Evolutionary conservation across 257 asterid species (phyloP).

Genomic region (Solanum verrucosum): DNA sequence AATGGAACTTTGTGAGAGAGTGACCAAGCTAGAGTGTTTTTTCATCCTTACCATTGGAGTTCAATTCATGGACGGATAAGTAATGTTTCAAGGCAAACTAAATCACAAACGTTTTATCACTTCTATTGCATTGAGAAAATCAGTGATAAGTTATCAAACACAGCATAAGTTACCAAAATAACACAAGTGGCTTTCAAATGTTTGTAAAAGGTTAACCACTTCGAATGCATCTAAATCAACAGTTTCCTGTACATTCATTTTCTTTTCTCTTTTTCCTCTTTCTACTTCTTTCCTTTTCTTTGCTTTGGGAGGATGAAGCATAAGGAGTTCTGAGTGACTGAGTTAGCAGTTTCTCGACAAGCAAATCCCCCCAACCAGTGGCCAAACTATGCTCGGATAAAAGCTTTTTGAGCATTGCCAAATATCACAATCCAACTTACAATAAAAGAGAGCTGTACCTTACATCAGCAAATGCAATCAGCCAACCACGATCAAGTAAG

Average conservation of each 20-base stretch:
- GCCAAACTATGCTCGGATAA: not conserved
- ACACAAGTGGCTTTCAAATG: not conserved
- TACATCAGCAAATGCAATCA: conserved; percentile 87
- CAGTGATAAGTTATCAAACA: not conserved
- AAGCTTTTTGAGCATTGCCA: not conserved
- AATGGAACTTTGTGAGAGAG: not conserved
- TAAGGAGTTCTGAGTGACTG: not conserved
- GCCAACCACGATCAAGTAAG: conserved; percentile 92
- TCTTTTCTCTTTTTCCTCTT: not conserved
- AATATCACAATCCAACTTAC: not conserved
- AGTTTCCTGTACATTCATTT: not conserved
- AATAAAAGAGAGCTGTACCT: conserved; percentile 33
- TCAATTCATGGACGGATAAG: not conserved
- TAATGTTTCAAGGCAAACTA: not conserved
- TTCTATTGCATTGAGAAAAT: not conserved
- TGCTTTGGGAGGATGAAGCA: not conserved
- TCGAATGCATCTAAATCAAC: not conserved
- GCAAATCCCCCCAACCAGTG: not conserved
- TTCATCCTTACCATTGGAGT: not conserved
- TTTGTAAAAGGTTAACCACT: not conserved
- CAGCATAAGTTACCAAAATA: not conserved
- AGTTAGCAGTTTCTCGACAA: not conserved
- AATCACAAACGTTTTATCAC: not conserved
- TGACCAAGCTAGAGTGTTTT: not conserved
- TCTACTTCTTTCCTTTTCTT: not conserved